phyloP scores from a whole-genome alignment of 1,284 basidiomycete species.

The Ceratobasidium sp. region DNA sequence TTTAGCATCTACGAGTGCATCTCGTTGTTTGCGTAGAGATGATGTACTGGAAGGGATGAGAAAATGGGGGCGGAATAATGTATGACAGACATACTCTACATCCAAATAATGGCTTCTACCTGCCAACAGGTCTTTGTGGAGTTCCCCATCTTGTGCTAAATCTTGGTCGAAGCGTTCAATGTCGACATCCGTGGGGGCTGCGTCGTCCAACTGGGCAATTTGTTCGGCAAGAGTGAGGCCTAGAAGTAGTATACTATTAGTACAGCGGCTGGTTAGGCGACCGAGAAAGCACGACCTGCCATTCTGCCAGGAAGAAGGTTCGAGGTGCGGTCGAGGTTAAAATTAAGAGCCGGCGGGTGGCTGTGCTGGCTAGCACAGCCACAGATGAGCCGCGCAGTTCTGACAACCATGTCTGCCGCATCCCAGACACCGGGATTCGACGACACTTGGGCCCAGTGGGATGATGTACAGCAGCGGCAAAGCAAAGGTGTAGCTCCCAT shows the following conservation, averaged over 20 bases:
- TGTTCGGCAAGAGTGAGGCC: conserved; percentile 73
- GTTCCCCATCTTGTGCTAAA: conserved; percentile 45
- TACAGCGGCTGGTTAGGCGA: too few species aligned
- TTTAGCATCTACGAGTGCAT: conserved; percentile 71
- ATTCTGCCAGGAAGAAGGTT: background rate
- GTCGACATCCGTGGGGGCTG: conserved; percentile 61
- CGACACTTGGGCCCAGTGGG: conserved; percentile 35
- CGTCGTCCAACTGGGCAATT: conserved; percentile 76
- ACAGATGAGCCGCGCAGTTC: background rate
- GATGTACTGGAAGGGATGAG: conserved; percentile 62
- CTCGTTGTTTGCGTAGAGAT: conserved; percentile 66
- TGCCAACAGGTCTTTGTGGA: conserved; percentile 47
- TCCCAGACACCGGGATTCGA: conserved; percentile 19
- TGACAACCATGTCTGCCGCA: background rate
- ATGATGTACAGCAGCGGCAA: conserved; percentile 11
- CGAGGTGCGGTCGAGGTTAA: background rate
- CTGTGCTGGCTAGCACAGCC: conserved; percentile 7
- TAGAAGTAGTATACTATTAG: background rate
- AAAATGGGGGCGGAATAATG: conserved; percentile 5
- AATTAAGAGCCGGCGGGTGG: background rate
- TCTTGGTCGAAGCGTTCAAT: conserved; percentile 45
- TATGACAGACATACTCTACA: conserved; percentile 67
- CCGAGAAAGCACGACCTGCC: too few species aligned
- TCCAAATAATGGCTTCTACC: conserved; percentile 81
- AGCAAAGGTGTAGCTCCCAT: conserved; percentile 10